Evolutionary conservation across 2,329 filamentous ascomycete genomes (phyloP).

Genomic region (Aphanocladium album): DNA sequence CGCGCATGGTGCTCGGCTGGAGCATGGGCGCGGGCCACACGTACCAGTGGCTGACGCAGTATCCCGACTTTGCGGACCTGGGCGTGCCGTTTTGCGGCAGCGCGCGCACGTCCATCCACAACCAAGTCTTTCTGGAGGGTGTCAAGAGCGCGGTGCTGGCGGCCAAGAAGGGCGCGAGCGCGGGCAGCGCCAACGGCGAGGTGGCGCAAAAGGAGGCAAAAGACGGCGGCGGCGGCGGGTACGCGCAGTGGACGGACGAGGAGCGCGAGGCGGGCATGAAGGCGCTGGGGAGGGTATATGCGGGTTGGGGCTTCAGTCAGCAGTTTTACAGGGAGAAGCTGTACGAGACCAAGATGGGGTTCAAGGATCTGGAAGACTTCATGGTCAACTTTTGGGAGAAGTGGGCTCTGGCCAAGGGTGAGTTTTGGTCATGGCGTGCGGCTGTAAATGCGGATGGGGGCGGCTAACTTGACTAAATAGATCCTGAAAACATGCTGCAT

Average conservation of each 20-base stretch:
- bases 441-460: not conserved
- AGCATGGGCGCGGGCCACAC: constrained; percentile 52
- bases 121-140: constrained; percentile 51
- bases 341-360: constrained; percentile 61
- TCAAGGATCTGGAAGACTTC: constrained; percentile 66
- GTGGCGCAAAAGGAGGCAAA: constrained; percentile 15
- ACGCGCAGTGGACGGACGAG: constrained; percentile 35
- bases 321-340: constrained; percentile 69
- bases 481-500: constrained; percentile 68
- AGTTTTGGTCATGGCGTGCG: not conserved
- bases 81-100: constrained; percentile 46
- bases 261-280: constrained; percentile 47
- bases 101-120: constrained; percentile 46
- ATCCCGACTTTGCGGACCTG: constrained; percentile 41
- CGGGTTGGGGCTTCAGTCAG: constrained; percentile 77
- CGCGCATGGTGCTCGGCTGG: constrained; percentile 48
- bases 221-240: no score
- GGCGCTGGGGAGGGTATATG: constrained; percentile 70
- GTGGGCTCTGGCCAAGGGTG: constrained; percentile 61
- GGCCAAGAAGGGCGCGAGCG: constrained; percentile 42
- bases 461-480: constrained; percentile 29
- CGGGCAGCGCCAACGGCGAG: constrained; percentile 36
- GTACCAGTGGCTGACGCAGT: constrained; percentile 47
- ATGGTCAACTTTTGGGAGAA: constrained; percentile 71
- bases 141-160: constrained; percentile 42